phyloP scores from a whole-genome alignment of 2,329 filamentous ascomycete species.

The Domatiomyces catenatus region DNA sequence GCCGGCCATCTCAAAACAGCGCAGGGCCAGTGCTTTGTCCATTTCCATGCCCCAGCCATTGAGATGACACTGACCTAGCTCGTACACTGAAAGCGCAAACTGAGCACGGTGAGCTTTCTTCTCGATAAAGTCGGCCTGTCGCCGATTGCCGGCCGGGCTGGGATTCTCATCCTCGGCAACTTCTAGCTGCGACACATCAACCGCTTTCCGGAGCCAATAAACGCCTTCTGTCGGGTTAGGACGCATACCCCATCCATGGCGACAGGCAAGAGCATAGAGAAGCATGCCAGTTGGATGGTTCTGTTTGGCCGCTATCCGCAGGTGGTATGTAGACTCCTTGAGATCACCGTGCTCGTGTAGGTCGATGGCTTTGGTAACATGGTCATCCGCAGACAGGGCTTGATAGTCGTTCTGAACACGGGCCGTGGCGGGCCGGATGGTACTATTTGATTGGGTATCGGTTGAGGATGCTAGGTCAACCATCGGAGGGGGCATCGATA shows the following conservation, averaged over 20 bases:
- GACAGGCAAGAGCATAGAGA: slow-evolving; percentile 81
- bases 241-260: slow-evolving; percentile 96
- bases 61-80: slow-evolving; percentile 90
- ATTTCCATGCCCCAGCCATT: slow-evolving; percentile 96
- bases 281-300: slow-evolving; percentile 90
- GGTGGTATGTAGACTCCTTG: slow-evolving; percentile 89
- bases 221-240: slow-evolving; percentile 81
- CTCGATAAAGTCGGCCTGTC: slow-evolving; percentile 40
- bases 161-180: slow-evolving; percentile 64
- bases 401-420: slow-evolving; percentile 17
- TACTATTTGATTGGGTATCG: slow-evolving; percentile 47
- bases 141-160: neutral
- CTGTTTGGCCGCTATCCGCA: slow-evolving; percentile 72
- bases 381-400: slow-evolving; percentile 51
- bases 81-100: slow-evolving; percentile 89
- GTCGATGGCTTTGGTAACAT: slow-evolving; percentile 77
- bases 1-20: slow-evolving; percentile 92
- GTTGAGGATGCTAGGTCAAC: slow-evolving; percentile 38
- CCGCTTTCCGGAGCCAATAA: slow-evolving; percentile 79
- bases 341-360: slow-evolving; percentile 76
- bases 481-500: slow-evolving; percentile 7
- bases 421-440: slow-evolving; percentile 29
- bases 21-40: slow-evolving; percentile 71
- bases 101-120: slow-evolving; percentile 77
- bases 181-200: slow-evolving; percentile 67